Evolutionary conservation across 495 filamentous ascomycete species (phyloP), one percentile per base, ranked within the genome.

Genomic region (Extremus antarcticus): DNA sequence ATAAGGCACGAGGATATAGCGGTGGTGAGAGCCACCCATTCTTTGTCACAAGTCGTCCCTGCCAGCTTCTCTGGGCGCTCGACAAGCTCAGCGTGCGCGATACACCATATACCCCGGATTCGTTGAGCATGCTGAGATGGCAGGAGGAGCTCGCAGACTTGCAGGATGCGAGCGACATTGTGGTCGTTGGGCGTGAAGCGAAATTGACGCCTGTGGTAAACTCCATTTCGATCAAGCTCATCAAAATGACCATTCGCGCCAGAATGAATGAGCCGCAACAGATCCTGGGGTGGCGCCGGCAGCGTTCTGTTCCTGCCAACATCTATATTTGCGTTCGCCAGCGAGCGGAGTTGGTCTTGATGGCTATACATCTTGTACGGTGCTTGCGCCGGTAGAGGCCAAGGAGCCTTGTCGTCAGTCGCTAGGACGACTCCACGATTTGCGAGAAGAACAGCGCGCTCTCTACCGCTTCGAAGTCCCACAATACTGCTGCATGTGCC

Each of bases 141-240:
- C 17, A 65, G 43, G 1, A 62, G 45, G 17, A 32, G 17, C 22
- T 58, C 39, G 25, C 56, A 60, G n/a, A 58, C 51, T 13, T 50
- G 21, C 17, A 65, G 38, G 20, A 63, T 21, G 8, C 21, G 23
- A n/a, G 25, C 19, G 7, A 61, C 25, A 13, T 24, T 3, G 1
- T 40, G 19, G 19, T 58, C 55, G 1, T 51, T 21, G 15, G 62
- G 56, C 10, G 17, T 17, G 0, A 65, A 47, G 16, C 39, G 15
- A 2, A 65, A 21, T 45, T 60, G 50, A 10, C 55, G 22, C 16
- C 57, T 49, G 45, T 65, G 60, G 45, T 58, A 43, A 10, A 38
- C 22, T 25, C 56, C 50, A 20, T 55, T 32, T 16, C 9, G 10
- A 19, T 52, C 54, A 2, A 55, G 20, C 40, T 63, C 50, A 47